A percentile compares a stretch with the other conserved stretches of the same genome.
Evolutionary conservation across 2,329 filamentous ascomycete species (phyloP).

Genomic region (Elsinoe arachidis): DNA sequence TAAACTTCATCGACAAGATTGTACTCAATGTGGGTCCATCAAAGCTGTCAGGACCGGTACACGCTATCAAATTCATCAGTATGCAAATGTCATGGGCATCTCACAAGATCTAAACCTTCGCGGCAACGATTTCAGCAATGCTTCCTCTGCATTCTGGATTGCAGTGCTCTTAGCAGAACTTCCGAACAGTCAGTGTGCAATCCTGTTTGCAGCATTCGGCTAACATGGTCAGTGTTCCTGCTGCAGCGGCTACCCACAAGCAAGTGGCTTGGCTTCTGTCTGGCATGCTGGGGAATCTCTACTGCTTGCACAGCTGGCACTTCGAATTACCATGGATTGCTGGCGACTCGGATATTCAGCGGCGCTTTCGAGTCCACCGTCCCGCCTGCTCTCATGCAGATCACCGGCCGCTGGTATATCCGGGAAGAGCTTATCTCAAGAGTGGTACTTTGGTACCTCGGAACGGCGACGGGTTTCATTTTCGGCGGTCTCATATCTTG

Average conservation of each 20-base stretch:
- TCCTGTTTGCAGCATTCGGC: background rate
- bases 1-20: conserved; percentile 46
- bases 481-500: conserved; percentile 48
- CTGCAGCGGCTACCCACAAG: conserved; percentile 43
- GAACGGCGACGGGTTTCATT: conserved; percentile 50
- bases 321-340: conserved; percentile 39
- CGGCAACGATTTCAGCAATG: conserved; percentile 40
- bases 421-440: conserved; percentile 50
- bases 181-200: conserved; percentile 52
- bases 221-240: conserved; percentile 49
- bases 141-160: conserved; percentile 29
- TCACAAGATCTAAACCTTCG: conserved; percentile 44
- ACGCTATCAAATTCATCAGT: conserved; percentile 50
- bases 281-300: conserved; percentile 36
- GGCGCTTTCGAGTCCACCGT: conserved; percentile 45
- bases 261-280: conserved; percentile 37
- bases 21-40: conserved; percentile 29
- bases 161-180: conserved; percentile 45
- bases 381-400: conserved; percentile 43
- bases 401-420: conserved; percentile 37
- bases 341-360: conserved; percentile 39
- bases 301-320: conserved; percentile 38
- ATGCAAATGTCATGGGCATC: conserved; percentile 58
- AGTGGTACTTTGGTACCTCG: conserved; percentile 57
- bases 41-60: conserved; percentile 50